Base-by-base conservation (phyloP, 2,329 filamentous ascomycete genomes). In the Talaromyces atroroseus region DNA sequence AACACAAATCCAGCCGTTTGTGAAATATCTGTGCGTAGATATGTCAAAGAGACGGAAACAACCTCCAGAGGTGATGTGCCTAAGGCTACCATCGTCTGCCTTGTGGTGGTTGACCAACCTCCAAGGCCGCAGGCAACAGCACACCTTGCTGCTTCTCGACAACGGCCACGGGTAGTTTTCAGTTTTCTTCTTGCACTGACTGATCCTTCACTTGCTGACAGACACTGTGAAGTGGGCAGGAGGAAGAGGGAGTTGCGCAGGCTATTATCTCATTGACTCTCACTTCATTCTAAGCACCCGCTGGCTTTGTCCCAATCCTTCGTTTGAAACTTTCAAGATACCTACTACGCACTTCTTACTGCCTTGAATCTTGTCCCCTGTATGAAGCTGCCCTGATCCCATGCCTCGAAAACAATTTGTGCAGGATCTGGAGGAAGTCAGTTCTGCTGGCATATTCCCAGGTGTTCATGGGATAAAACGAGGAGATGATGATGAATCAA, bases 401-500 rank as follows among this genome's bases (percentile, higher is more conserved):
- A 91, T 91, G 88, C 80, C 84, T 61, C 80, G 85, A 58, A 82
- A 80, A 64, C 79, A 81, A 36, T 92, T 89, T 68, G 76, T 84
- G 49, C 74, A 76, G 51, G 87, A 92, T 66, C 73, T 78, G 65
- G 74, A 68, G 26, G 71, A 73, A 45, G 76, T 71, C 7, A 72
- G 70, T 7, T 10, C 6, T 59, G 64, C 66, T 42, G 65, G 71
- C 20, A 64, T 64, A 2, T 74, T 83, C 48, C 60, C 73, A 1
- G 72, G 78, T 49, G 75, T 94, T 49, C 72, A 72, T 49, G 66
- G 77, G 34, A 73, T 95, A 23, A 72, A 74, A 34, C 74, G 76
- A 36, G 87, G 87, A 16, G 83, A 85, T 5, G 86, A 88, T 32
- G 87, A 92, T 68, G 89, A 88, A 51, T 83, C 88, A 56, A 77